phyloP scores from a whole-genome alignment of 768 basidiomycete genomes.

The Gloeopeniophorella convolvens region DNA sequence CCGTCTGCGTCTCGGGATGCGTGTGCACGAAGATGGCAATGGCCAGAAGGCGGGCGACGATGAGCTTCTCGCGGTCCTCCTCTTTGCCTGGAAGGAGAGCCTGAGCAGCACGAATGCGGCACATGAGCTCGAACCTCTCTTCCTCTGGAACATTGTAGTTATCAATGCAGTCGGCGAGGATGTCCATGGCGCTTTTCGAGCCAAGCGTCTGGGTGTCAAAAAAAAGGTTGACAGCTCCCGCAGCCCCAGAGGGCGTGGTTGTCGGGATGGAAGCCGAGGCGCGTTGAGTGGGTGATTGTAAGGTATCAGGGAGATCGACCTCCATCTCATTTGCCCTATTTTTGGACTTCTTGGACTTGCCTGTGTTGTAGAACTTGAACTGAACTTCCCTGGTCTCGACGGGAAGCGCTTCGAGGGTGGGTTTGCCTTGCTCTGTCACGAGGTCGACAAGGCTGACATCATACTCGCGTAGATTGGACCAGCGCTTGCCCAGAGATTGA shows the following conservation, averaged over 20 bases:
- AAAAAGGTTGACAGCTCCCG: conserved; percentile 53
- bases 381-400: conserved; percentile 70
- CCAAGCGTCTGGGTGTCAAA: conserved; percentile 56
- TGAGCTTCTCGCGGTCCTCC: conserved; percentile 68
- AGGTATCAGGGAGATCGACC: conserved; percentile 40
- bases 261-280: conserved; percentile 27
- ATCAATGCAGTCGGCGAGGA: conserved; percentile 69
- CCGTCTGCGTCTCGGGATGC: conserved; percentile 69
- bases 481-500: conserved; percentile 76
- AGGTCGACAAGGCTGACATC: conserved; percentile 73
- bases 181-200: conserved; percentile 61
- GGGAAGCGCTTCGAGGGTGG: conserved; percentile 57
- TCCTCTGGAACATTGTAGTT: conserved; percentile 63
- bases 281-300: conserved; percentile 38
- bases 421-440: conserved; percentile 45
- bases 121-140: conserved; percentile 85
- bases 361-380: conserved; percentile 75
- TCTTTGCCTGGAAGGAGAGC: conserved; percentile 54
- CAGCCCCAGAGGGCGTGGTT: conserved; percentile 27
- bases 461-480: conserved; percentile 77
- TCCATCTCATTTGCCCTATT: conserved; percentile 38
- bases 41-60: conserved; percentile 74
- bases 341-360: conserved; percentile 26
- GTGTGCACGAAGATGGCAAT: conserved; percentile 91
- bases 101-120: conserved; percentile 76